These are phyloP conservation scores for Suhomyces taliae DNA, from an alignment of 1,139 yeast species.

Conservation along the genomic window DNA sequence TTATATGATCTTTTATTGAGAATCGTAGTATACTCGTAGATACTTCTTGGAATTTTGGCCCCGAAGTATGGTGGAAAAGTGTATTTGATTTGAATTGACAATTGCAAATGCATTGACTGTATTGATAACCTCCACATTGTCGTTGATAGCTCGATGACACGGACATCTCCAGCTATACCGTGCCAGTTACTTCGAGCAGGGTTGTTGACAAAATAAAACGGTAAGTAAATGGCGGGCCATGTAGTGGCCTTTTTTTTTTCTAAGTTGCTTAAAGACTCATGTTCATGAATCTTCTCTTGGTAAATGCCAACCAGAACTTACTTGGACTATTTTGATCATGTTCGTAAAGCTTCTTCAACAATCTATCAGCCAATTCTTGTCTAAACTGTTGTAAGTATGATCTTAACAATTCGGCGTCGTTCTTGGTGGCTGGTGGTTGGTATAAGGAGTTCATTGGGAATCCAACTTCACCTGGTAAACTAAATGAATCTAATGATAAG, in stretches of 20 bases:
- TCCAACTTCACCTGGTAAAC: slow-evolving; percentile 93
- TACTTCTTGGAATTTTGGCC: too few relatives aligned
- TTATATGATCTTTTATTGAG: too few relatives aligned
- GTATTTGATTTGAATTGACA: too few relatives aligned
- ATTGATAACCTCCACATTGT: too few relatives aligned
- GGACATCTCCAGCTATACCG: too few relatives aligned
- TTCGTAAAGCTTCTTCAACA: slow-evolving; percentile 69
- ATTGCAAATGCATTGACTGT: too few relatives aligned
- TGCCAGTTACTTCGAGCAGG: too few relatives aligned
- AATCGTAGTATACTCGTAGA: too few relatives aligned
- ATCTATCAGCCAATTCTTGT: slow-evolving; percentile 85
- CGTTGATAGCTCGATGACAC: too few relatives aligned
- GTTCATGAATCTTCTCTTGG: slow-evolving; percentile 94
- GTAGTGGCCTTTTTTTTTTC: background rate
- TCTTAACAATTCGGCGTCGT: slow-evolving; percentile 77
- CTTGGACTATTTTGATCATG: slow-evolving; percentile 58
- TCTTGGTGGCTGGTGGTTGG: slow-evolving; percentile 69
- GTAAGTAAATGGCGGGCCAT: background rate
- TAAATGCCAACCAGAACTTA: slow-evolving; percentile 93
- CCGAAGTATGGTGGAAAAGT: too few relatives aligned
- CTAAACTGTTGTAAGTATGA: slow-evolving; percentile 87
- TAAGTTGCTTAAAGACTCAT: slow-evolving; percentile 48
- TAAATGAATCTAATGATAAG: slow-evolving; percentile 81
- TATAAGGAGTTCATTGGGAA: slow-evolving; percentile 89
- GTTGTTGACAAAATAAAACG: too few relatives aligned